These are phyloP conservation scores for Mucor circinelloides DNA, from an alignment of 371 early-diverging fungal genomes.

Conservation along the genomic window DNA sequence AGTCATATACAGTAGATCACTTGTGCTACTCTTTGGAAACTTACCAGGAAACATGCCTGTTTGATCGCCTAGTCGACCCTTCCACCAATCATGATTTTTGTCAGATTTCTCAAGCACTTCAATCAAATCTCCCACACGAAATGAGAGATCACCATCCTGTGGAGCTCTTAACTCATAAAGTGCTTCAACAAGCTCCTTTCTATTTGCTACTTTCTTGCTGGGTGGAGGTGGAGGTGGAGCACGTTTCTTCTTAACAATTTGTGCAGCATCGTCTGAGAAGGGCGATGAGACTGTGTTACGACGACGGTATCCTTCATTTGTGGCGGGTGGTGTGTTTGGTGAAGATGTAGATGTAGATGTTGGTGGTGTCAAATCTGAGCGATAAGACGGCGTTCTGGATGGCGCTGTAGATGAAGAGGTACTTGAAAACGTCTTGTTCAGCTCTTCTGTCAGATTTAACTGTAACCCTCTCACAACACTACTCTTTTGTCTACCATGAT, in stretches of 20 bases:
- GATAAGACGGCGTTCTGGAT: background rate
- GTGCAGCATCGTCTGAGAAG: slow-evolving; percentile 20
- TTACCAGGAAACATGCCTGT: slow-evolving; percentile 72
- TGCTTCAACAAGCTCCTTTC: slow-evolving; percentile 48
- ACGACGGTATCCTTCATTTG: background rate
- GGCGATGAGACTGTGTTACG: background rate
- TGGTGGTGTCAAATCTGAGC: background rate
- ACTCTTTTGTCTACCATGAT: background rate
- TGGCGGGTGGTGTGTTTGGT: background rate
- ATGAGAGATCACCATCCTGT: slow-evolving; percentile 63
- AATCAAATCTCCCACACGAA: slow-evolving; percentile 62
- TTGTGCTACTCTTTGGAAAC: background rate
- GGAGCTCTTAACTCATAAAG: slow-evolving; percentile 69
- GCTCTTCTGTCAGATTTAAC: background rate
- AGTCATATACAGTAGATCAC: background rate
- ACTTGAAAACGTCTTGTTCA: background rate
- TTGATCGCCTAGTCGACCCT: slow-evolving; percentile 57
- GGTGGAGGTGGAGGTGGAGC: slow-evolving; percentile 26
- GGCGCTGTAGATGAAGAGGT: background rate
- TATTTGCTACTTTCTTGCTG: slow-evolving; percentile 8
- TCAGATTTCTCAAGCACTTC: slow-evolving; percentile 58
- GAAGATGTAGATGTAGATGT: background rate
- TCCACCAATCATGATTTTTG: slow-evolving; percentile 71
- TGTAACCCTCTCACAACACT: background rate
- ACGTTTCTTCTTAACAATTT: slow-evolving; percentile 40